A percentile compares a stretch with the other conserved stretches of the same genome.
phyloP scores from a whole-genome alignment of 2,329 filamentous ascomycete genomes.

The Hymenoscyphus repandus region DNA sequence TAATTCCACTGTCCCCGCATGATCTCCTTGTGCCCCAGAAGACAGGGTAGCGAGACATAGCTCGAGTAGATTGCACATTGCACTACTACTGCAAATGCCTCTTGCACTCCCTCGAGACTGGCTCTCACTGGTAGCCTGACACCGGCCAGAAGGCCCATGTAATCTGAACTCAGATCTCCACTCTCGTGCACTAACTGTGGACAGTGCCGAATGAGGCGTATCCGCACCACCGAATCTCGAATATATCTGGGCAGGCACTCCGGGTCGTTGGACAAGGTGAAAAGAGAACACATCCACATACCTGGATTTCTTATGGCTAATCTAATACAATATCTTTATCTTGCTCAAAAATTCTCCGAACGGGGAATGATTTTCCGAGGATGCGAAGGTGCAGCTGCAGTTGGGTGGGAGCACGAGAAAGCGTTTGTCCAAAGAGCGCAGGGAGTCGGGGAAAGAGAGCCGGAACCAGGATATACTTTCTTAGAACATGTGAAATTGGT shows the following conservation, averaged over 20 bases:
- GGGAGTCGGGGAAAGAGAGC: conserved; percentile 5
- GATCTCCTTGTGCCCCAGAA: conserved; percentile 10
- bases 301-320: conserved; percentile 7
- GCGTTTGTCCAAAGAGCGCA: not conserved
- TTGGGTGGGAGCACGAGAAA: conserved; percentile 42
- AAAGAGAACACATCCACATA: conserved; percentile 8
- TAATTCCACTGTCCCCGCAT: conserved; percentile 19
- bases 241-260: not conserved
- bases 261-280: conserved; percentile 4
- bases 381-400: conserved; percentile 44
- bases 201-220: conserved; percentile 13
- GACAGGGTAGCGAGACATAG: conserved; percentile 1
- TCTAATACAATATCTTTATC: conserved; percentile 4
- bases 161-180: conserved; percentile 12
- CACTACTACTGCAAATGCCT: not conserved
- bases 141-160: conserved; percentile 27
- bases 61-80: conserved; percentile 5
- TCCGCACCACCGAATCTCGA: conserved; percentile 21
- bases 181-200: conserved; percentile 21
- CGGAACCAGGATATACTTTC: not conserved
- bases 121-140: conserved; percentile 3
- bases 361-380: conserved; percentile 5
- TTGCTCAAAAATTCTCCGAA: conserved; percentile 1
- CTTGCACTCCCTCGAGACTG: too few species aligned
- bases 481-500: conserved; percentile 6